Evolutionary conservation across 2,329 filamentous ascomycete genomes (phyloP).

Genomic region (Coniochaeta prunicola): DNA sequence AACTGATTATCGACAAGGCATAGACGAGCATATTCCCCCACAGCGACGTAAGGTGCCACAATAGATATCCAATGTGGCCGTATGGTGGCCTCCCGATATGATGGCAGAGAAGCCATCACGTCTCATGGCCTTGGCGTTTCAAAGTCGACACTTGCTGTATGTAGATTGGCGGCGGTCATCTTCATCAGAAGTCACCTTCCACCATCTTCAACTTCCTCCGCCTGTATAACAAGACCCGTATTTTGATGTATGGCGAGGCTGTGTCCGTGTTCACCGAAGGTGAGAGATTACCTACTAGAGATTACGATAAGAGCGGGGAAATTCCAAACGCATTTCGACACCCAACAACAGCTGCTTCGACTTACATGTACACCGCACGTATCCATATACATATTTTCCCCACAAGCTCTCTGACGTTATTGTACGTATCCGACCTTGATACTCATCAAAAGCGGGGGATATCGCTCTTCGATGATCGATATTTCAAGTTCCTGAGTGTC

Average conservation of each 20-base stretch:
- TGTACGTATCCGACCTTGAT: background rate
- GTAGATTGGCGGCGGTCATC: background rate
- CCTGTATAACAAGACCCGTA: background rate
- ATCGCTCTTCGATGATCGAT: background rate
- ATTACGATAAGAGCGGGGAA: background rate
- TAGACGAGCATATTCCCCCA: conserved; percentile 34
- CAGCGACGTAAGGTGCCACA: conserved; percentile 34
- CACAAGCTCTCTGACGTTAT: no score
- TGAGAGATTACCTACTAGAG: background rate
- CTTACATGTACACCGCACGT: no score
- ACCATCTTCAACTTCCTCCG: background rate
- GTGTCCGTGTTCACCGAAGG: background rate
- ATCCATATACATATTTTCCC: no score
- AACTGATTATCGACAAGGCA: conserved; percentile 42
- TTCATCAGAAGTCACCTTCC: background rate
- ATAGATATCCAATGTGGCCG: conserved; percentile 41
- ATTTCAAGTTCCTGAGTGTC: background rate
- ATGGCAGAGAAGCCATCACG: conserved; percentile 35
- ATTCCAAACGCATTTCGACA: no score
- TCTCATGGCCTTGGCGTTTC: background rate
- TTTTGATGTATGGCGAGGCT: background rate
- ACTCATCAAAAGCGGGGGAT: background rate
- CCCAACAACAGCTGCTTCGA: no score
- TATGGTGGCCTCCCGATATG: conserved; percentile 43
- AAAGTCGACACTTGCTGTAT: background rate